phyloP scores from a whole-genome alignment of 768 basidiomycete genomes.

The Hygrophorus pudorinus region DNA sequence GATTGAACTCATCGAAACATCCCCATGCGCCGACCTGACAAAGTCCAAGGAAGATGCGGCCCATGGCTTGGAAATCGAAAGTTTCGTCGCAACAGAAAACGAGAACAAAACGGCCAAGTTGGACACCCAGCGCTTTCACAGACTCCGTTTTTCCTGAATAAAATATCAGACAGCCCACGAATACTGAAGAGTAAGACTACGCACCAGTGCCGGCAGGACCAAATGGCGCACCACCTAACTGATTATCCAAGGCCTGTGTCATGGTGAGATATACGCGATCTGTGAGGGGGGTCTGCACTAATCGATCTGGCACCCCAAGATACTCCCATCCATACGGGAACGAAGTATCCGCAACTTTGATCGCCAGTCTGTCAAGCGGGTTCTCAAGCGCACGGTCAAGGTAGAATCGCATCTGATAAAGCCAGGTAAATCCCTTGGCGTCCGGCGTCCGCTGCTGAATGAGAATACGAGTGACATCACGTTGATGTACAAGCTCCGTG shows the following conservation, averaged over 20 bases:
- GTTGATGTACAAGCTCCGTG: constrained; percentile 96
- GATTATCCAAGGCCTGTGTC: constrained; percentile 90
- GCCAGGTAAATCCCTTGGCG: constrained; percentile 76
- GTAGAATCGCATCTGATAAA: constrained; percentile 99
- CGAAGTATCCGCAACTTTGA: constrained; percentile 80
- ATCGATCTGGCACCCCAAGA: constrained; percentile 89
- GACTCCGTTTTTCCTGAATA: constrained; percentile 91
- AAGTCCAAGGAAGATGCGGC: constrained; percentile 95
- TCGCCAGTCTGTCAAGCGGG: constrained; percentile 69
- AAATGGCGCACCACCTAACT: constrained; percentile 95
- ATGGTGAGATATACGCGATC: constrained; percentile 95
- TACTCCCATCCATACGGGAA: constrained; percentile 99
- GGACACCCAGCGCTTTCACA: constrained; percentile 96
- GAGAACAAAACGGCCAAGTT: constrained; percentile 95
- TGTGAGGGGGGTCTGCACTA: constrained; percentile 96
- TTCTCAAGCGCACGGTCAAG: constrained; percentile 62
- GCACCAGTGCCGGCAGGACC: constrained; percentile 95
- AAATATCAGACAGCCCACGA: constrained; percentile 6
- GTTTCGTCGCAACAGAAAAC: constrained; percentile 99
- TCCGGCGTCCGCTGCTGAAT: constrained; percentile 55
- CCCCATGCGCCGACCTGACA: constrained; percentile 99
- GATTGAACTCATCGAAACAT: constrained; percentile 96
- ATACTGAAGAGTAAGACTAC: constrained; percentile 9
- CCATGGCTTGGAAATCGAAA: constrained; percentile 99
- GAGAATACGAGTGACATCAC: constrained; percentile 84